Conservation (phyloP, 805 yeast genomes). For the Kodamaea hsintzibuensis region DNA sequence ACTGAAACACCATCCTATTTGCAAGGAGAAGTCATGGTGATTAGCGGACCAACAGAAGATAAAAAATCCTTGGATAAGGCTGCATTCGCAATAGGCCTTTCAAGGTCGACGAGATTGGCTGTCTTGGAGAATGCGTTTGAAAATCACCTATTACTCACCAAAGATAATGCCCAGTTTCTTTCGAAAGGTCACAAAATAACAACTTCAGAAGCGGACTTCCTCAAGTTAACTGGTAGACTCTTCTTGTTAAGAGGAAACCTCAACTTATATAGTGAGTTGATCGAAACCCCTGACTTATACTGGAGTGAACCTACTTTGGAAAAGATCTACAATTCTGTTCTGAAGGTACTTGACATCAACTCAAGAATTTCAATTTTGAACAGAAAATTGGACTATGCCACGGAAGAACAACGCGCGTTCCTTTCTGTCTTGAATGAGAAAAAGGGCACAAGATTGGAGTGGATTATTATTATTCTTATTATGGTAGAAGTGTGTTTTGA, state of each 20-base stretch:
- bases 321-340: conserved; percentile 67
- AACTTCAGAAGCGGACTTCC: conserved; percentile 56
- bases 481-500: conserved; percentile 86
- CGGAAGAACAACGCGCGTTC: conserved; percentile 82
- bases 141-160: conserved; percentile 61
- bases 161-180: conserved; percentile 62
- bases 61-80: conserved; percentile 70
- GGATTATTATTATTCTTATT: conserved; percentile 84
- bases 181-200: conserved; percentile 56
- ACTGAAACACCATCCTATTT: conserved; percentile 36
- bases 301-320: conserved; percentile 92
- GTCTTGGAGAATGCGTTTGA: conserved; percentile 75
- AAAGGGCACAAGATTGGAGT: conserved; percentile 75
- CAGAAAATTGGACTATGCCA: conserved; percentile 84
- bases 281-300: conserved; percentile 89
- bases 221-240: conserved; percentile 71
- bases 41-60: conserved; percentile 51
- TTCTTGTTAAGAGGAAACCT: conserved; percentile 78
- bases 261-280: conserved; percentile 82
- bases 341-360: conserved; percentile 69
- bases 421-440: conserved; percentile 74
- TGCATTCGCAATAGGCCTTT: conserved; percentile 85
- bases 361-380: conserved; percentile 80
- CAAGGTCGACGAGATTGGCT: conserved; percentile 84
- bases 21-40: conserved; percentile 69